Evolutionary conservation across 805 yeast species (phyloP), one percentile per base, ranked within the genome.

Genomic region (Ogataea thermomethanolica): DNA sequence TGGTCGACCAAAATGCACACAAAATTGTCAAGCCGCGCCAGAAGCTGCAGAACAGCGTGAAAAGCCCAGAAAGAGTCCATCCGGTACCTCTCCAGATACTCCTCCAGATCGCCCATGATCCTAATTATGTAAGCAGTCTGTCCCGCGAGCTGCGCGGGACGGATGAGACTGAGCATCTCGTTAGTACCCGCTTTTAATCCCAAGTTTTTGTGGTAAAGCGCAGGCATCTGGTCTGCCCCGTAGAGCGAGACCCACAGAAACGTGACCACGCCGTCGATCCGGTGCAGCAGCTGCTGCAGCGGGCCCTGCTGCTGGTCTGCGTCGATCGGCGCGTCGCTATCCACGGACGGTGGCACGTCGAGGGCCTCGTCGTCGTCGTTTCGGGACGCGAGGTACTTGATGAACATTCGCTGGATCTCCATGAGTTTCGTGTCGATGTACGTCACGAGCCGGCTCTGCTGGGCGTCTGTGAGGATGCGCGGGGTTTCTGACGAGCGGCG

Each of bases 41-140:
- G 33, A 4, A 62, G 35, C 14, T 34, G 28, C 14, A 63, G 42
- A 8, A 55, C 44, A 3, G 37, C 15, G 7, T 54, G 43, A 45
- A 62, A 39, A 10, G 59, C 59, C 5, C 38, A 37, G 29, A 58
- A 51, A 7, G 43, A 36, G n/a, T 33, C 41, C 14, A 61, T 10
- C 2, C 42, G 35, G 34, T 56, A 66, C 48, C 71, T 78, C 10
- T 65, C 70, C 7, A 80, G 48, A 49, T 74, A 83, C 47, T 82
- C 90, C 34, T 78, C 70, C 22, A 82, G 53, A 46, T 83, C 89
- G 35, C 84, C 87, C 35, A 86, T 74, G 2, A 84, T 69, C 29
- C 71, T 70, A 17, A 86, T 64, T 12, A 83, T 59, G 49, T 81
- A 83, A 37, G 78, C 78, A 0, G 73, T 66, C 56, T 82, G 90